Evolutionary conservation across 2,329 filamentous ascomycete genomes (phyloP), one percentile per base, ranked within the genome.

Genomic region (Ascochyta viciae-villosae): DNA sequence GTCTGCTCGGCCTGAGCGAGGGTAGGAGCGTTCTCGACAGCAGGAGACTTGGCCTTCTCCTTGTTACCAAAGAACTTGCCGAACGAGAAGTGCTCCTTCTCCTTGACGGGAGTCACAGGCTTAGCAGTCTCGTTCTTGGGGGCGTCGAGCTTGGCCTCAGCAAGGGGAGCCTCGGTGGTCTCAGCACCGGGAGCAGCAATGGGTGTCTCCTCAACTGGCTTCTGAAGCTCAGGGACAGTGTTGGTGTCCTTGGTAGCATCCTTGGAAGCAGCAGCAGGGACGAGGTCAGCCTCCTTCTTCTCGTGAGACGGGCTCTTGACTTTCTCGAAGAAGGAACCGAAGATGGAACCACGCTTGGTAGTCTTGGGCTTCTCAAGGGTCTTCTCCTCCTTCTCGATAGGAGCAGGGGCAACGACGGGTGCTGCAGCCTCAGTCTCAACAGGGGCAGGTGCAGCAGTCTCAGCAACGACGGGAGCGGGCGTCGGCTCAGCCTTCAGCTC

Each of bases 291-390:
- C 62, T 88, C 88, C 76, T 89, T 88, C 83, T 94, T 94, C 85
- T 82, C 80, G 59, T 73, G 73, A 33, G 74, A 76, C 10, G 80
- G 80, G 72, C 77, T 80, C 73, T 78, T 79, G 53, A 82, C 71
- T 73, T 78, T 78, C 66, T 91, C 89, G 78, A 83, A 85, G 74
- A 91, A 87, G 71, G 87, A 88, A 68, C 86, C 87, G 78, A 96
- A 96, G 71, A 93, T 88, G 64, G 91, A 95, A 78, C 87, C 87
- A 77, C 92, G 90, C 90, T 96, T 96, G 78, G 86, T 83, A 43
- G 77, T 76, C 87, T 91, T 92, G 66, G 82, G 75, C 67, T 76
- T 76, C 59, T 73, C 70, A 39, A 76, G 78, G 62, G 70, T 68
- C 61, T 71, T 66, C 22, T 63, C 68, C 44, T 80, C 78, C 57